A percentile compares a stretch with the other conserved stretches of the same genome.
phyloP scores from a whole-genome alignment of 2,329 filamentous ascomycete species.

The Neonectria ditissima region DNA sequence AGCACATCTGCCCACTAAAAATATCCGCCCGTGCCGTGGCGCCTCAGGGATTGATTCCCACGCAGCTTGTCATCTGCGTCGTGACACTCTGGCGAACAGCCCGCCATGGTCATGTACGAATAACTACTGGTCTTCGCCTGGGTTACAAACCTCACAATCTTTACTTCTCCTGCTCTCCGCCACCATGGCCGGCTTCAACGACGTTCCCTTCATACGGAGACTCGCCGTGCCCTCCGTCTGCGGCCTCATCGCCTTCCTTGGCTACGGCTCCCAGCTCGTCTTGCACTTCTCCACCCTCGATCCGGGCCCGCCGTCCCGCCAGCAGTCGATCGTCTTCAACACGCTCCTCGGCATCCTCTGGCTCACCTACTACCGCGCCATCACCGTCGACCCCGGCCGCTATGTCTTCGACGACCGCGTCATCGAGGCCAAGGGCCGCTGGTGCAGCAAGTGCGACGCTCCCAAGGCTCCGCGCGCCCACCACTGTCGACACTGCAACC shows the following conservation, averaged over 20 bases:
- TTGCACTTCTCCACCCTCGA: conserved; percentile 69
- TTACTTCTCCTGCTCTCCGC: background rate
- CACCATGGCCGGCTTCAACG: conserved; percentile 57
- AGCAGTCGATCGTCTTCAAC: conserved; percentile 75
- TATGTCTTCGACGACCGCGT: conserved; percentile 59
- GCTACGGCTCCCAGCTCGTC: conserved; percentile 78
- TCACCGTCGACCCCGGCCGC: conserved; percentile 68
- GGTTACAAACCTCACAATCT: background rate
- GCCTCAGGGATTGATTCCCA: conserved; percentile 11
- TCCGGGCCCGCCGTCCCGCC: conserved; percentile 68
- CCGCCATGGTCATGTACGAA: conserved; percentile 17
- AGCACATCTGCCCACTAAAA: conserved; percentile 13
- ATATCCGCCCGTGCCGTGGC: conserved; percentile 4
- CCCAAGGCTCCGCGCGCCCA: conserved; percentile 83
- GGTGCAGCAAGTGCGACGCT: conserved; percentile 81
- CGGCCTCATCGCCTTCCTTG: conserved; percentile 74
- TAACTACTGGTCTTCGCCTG: background rate
- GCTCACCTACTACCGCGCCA: conserved; percentile 75
- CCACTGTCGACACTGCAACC: conserved; percentile 81
- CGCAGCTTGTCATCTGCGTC: background rate
- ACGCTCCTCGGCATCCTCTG: conserved; percentile 71
- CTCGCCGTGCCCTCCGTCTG: conserved; percentile 78
- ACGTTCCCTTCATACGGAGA: conserved; percentile 59
- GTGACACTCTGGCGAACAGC: background rate
- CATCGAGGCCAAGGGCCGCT: conserved; percentile 57